Evolutionary conservation across 2,329 filamentous ascomycete genomes (phyloP).

Genomic region (Colletotrichum horii): DNA sequence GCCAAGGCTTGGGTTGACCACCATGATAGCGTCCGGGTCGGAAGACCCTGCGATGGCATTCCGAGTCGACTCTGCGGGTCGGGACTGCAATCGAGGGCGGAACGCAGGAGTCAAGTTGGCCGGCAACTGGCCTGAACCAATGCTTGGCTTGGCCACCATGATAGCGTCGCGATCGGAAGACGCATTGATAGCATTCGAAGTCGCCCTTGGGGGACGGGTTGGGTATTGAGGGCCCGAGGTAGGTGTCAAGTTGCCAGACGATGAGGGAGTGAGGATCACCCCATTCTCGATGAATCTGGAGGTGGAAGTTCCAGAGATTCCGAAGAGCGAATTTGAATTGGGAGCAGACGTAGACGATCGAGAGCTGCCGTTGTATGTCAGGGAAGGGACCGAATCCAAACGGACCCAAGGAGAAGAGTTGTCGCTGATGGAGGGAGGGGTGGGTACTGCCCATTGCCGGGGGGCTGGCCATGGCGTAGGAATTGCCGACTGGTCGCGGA

Average conservation of each 20-base stretch:
- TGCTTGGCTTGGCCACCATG: background rate
- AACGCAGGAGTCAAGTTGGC: no score
- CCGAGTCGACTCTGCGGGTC: background rate
- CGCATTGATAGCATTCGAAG: background rate
- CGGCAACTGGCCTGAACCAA: background rate
- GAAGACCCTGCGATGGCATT: background rate
- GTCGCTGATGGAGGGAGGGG: background rate
- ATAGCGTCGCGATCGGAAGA: background rate
- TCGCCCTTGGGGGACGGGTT: background rate
- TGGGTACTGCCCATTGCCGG: background rate
- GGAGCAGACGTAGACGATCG: background rate
- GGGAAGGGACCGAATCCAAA: background rate
- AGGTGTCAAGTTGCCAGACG: background rate
- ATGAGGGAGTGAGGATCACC: background rate
- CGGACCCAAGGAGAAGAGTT: background rate
- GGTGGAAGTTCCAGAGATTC: background rate
- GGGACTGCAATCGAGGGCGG: no score
- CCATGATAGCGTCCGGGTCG: background rate
- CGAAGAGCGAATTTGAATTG: background rate
- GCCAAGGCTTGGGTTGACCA: background rate
- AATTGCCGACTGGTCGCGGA: background rate
- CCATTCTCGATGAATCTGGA: background rate
- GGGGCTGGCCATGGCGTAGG: background rate
- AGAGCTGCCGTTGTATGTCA: background rate
- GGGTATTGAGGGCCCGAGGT: background rate